Evolutionary conservation across 441 rosid species (phyloP), one percentile per base, ranked within the genome.

Genomic region (Raphanus hybrid): DNA sequence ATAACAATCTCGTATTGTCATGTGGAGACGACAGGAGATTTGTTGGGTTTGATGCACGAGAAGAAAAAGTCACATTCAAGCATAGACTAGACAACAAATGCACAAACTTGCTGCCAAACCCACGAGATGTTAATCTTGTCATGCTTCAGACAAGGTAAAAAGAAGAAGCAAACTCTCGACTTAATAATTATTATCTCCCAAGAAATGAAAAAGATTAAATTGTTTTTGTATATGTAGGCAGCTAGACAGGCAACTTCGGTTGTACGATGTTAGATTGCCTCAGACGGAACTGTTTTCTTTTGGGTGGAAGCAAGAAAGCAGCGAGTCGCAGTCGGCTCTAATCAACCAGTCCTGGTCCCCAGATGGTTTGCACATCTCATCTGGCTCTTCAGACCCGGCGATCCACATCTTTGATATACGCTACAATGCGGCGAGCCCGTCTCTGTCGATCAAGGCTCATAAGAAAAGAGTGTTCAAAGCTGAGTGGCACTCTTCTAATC

Each of bases 261-360:
- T 94, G 70, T 92, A 85, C 73, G 98, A 94, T 71, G 84, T 87
- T 8, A 88, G 99, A 86, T 67, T 90, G 69, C 87, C 92, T 84
- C 86, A 86, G 75, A 91, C 94, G 4, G 98, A 91, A 82, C 81
- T 94, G 55, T 97, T 87, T 75, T 81, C 90, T 32, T 92, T 92
- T n/a, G 99, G 99, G 73, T 92, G 95, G 90, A 94, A 89, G 86
- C 99, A 94, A 86, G 92, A 94, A 80, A 94, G 94, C 83, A 94
- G 99, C 6, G 99, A 92, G n/a, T 84, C 91, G 0, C 97, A 91
- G 63, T 94, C 99, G 1, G 99, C 99, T 69, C 79, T 91, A 83
- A 94, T 90, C 23, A 92, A 88, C 73, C 99, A 92, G 81, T 82
- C 94, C 8, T 92, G 99, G 99, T 94, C 99, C 69, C 93, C 97